Evolutionary conservation across 371 early-diverging fungal genomes (phyloP), one percentile per base, ranked within the genome.

Genomic region (Haplosporangium sp.): DNA sequence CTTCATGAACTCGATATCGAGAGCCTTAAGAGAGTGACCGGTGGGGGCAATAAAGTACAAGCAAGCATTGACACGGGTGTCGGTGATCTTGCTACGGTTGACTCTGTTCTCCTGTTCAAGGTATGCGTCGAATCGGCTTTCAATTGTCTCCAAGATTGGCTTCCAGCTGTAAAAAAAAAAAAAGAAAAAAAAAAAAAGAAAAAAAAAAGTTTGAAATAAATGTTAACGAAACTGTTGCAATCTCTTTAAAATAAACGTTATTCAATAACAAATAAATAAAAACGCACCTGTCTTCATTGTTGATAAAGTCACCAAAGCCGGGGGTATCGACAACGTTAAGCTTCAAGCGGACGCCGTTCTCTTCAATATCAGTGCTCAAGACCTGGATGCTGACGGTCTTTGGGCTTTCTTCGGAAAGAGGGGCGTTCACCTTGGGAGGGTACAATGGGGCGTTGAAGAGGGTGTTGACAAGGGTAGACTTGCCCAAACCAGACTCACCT

Each of bases 391-490:
- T 96, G 17, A 99, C 96, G 45, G 97, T 96, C 84, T 97, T 96
- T 61, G 93, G 93, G 27, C 93, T 92, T 68, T 97, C 96, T 50
- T 90, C 89, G 15, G 94, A 90, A 38, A 93, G 92, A 71, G 93
- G 93, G 69, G 91, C 90, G 71, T 89, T 84, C 71, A 96, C 95
- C 83, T 91, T 92, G 64, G 91, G 88, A 45, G 97, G 96, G 86
- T 98, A 97, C 38, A 99, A 85, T 56, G 91, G 87, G 20, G 96
- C 92, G 86, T 96, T 96, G 89, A 99, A 99, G 67, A 99, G 88
- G 52, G 99, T 98, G 91, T 99, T 99, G 79, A 99, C 93, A 34
- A 99, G 88, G 15, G 99, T 99, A 17, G 99, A 96, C 88, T 99
- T 97, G 71, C 99, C 99, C 61, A 99, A 90, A 61, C 99, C 99